A percentile compares a stretch with the other conserved stretches of the same genome.
Conservation (phyloP, 805 yeast genomes). For the Candida ipomoeae region DNA sequence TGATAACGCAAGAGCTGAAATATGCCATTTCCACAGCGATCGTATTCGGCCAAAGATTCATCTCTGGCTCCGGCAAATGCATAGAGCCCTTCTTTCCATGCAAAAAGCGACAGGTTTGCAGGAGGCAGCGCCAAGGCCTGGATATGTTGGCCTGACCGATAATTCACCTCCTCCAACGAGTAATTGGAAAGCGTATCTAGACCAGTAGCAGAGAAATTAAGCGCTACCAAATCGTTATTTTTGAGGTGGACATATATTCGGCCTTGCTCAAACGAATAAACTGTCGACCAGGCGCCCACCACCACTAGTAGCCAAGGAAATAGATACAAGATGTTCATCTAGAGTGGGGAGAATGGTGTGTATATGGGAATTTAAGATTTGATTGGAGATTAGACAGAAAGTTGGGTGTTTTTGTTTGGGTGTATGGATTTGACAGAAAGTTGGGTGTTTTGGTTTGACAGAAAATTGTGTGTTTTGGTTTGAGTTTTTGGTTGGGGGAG, state of each 20-base stretch:
- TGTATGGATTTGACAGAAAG: background rate
- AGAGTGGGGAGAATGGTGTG: no score
- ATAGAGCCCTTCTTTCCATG: constrained; percentile 26
- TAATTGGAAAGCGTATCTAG: constrained; percentile 14
- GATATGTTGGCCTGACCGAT: constrained; percentile 21
- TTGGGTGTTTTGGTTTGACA: background rate
- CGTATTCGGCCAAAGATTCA: constrained; percentile 4
- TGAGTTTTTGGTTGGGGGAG: background rate
- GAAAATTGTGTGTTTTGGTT: background rate
- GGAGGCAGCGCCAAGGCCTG: constrained; percentile 30
- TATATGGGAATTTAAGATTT: background rate
- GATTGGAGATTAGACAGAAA: background rate
- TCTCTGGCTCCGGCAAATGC: constrained; percentile 21
- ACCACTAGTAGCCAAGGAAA: constrained; percentile 3
- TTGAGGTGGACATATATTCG: constrained; percentile 32
- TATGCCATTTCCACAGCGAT: constrained; percentile 27
- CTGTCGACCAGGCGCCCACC: constrained; percentile 28
- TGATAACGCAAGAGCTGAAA: constrained; percentile 23
- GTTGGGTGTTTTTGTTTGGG: no score
- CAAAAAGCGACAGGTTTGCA: constrained; percentile 27
- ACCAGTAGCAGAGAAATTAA: constrained; percentile 36
- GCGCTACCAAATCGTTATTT: constrained; percentile 33
- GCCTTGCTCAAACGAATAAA: constrained; percentile 33
- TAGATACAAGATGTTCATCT: background rate
- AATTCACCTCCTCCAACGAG: constrained; percentile 13